Evolutionary conservation across 441 rosid species (phyloP), one percentile per base, ranked within the genome.

Genomic region (Theobroma grandiflorum): DNA sequence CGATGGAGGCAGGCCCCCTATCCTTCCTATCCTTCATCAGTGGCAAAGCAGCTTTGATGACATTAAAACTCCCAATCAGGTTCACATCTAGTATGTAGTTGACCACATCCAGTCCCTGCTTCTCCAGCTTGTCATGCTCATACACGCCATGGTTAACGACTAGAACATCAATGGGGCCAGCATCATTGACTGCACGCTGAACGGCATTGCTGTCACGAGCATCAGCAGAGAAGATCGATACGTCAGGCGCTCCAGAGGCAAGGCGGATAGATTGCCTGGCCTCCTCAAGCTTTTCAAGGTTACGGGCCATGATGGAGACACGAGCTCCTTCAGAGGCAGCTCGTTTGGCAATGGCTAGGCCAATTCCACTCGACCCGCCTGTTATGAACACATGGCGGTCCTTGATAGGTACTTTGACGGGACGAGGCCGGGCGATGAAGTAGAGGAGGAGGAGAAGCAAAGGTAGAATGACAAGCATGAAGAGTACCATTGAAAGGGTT

Each of bases 321-420:
- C 84, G 89, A 61, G 97, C 95, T 0, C 95, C 96, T 3, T 91
- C 92, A 2, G 77, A 40, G 4, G 95, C 97, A 15, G 91, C 94
- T 15, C 67, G 88, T 26, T 85, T 90, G 8, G 96, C 97, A 16
- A 93, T 81, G 6, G 97, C 93, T 4, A 93, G 87, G 4, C 98
- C 95, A 67, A 95, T 95, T 49, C 97, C 99, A 79, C 97, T 94
- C 42, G 97, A 94, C 78, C 97, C 97, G 53, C 98, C 97, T 59
- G 98, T 95, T 86, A 94, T 84, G 92, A 94, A 93, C 38, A 94
- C 94, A 82, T 94, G 99, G 58, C 98, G 94, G 73, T 85, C 81
- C 79, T 91, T 95, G 67, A 95, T 85, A 0, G 92, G 89, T 88
- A 95, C 84, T 57, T 47, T 87, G 77, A 87, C 86, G 2, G 94